These are phyloP conservation scores for Microcyclospora pomicola DNA, from an alignment of 2,329 filamentous ascomycete genomes.

Conservation along the genomic window DNA sequence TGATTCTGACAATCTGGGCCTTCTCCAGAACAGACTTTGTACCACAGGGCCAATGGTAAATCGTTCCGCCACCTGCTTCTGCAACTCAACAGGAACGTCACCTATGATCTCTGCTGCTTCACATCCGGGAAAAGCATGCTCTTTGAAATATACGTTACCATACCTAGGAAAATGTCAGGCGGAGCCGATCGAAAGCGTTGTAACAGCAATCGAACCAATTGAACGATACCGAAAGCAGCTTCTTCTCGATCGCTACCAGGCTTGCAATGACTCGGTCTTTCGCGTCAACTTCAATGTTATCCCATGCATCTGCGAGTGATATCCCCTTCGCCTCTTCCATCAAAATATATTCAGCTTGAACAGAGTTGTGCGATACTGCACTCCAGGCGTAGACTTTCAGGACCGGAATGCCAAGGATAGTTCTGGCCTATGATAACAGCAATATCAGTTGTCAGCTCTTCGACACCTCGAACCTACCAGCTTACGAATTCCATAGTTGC, in stretches of 20 bases:
- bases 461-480: no score
- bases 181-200: conserved; percentile 5
- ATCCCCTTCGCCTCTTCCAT: conserved; percentile 22
- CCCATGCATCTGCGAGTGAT: conserved; percentile 19
- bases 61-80: conserved; percentile 17
- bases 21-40: conserved; percentile 23
- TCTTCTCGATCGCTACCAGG: conserved; percentile 25
- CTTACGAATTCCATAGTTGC: background rate
- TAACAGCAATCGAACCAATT: conserved; percentile 16
- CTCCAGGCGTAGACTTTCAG: conserved; percentile 15
- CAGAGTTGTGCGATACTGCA: conserved; percentile 9
- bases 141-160: conserved; percentile 26
- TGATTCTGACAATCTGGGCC: conserved; percentile 21
- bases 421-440: conserved; percentile 2
- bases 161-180: conserved; percentile 16
- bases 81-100: conserved; percentile 17
- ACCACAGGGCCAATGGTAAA: conserved; percentile 28
- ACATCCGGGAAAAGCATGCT: conserved; percentile 20
- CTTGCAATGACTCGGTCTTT: conserved; percentile 22
- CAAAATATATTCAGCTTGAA: conserved; percentile 16
- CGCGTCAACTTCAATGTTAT: conserved; percentile 12
- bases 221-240: conserved; percentile 25
- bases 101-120: conserved; percentile 17
- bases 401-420: conserved; percentile 14
- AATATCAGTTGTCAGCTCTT: background rate